Evolutionary conservation across 2,329 filamentous ascomycete genomes (phyloP).

Genomic region (Emericellopsis cladophorae): DNA sequence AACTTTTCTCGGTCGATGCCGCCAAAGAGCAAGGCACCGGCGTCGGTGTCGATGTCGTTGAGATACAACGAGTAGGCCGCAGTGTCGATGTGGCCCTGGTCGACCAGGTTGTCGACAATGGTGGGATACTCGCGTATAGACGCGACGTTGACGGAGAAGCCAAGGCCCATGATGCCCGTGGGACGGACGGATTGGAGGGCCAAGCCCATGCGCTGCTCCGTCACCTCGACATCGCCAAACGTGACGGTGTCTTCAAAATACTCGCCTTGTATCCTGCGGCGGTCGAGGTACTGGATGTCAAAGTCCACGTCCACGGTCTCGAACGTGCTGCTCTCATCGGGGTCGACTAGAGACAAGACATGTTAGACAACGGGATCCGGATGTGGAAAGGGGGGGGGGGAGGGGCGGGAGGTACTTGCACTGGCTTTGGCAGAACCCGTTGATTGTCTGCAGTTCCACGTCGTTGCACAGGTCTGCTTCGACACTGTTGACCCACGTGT

Average conservation of each 20-base stretch:
- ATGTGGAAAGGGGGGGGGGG: neutral
- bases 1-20: conserved; percentile 68
- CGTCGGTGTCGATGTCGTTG: conserved; percentile 50
- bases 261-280: conserved; percentile 37
- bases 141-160: conserved; percentile 38
- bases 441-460: conserved; percentile 15
- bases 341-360: conserved; percentile 17
- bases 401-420: conserved; percentile 20
- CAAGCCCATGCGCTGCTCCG: conserved; percentile 41
- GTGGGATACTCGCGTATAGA: conserved; percentile 34
- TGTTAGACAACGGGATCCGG: conserved; percentile 20
- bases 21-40: conserved; percentile 64
- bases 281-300: conserved; percentile 48
- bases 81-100: conserved; percentile 46
- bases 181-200: conserved; percentile 33
- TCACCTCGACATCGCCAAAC: conserved; percentile 32
- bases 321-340: conserved; percentile 33
- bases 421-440: conserved; percentile 23
- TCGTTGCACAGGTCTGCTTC: conserved; percentile 1
- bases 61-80: conserved; percentile 60
- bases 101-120: conserved; percentile 51
- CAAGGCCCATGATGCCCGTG: conserved; percentile 46
- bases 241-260: conserved; percentile 44
- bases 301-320: conserved; percentile 31
- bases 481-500: conserved; percentile 16